Base-by-base conservation (phyloP, 1,139 yeast species). In the Taphrina wiesneri region DNA sequence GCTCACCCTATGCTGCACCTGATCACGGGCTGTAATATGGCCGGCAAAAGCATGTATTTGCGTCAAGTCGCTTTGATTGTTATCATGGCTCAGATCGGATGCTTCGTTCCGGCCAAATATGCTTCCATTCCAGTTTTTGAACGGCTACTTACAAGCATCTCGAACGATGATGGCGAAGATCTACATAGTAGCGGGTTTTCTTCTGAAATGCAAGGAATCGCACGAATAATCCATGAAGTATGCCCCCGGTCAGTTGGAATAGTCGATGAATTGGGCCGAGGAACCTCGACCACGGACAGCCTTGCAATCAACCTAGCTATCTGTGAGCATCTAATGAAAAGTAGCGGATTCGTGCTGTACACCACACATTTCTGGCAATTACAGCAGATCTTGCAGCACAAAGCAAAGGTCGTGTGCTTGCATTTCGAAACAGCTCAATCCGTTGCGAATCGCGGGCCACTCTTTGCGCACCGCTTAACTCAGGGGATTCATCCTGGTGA, bases 261-360 rank as follows among this genome's bases (percentile, higher is more conserved):
- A 0, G 75, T 85, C 46, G 89, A 85, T 71, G 89, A 85, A 70
- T 80, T 85, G 45, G 96, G 96, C 1, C 77, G 93, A 65, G 95
- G 90, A 0, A 93, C 99, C 0, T 88, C 96, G 0, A 91, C 98
- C 0, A 80, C 80, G 67, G 99, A 93, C 77, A 99, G 98, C 0
- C 87, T 87, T 43, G 85, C 96, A 0, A 85, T 93, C 45, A 97
- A 98, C 0, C 83, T 86, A 73, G 81, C 96, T 0, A 86, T 93
- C 1, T 77, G 93, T 67, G 81, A 83, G 67, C 86, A 88, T 71
- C 81, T 91, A 63, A 76, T 86, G 23, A 72, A 77, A 7, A 30
- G 30, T n/a, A 11, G 56, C 11, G 69, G 65, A 7, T 36, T 39
- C 13, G 63, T 68, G n/a, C 41, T 69, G 21, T 68, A 68, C 46